phyloP scores from a whole-genome alignment of 306 rosid genomes.

The Fragaria iinumae region DNA sequence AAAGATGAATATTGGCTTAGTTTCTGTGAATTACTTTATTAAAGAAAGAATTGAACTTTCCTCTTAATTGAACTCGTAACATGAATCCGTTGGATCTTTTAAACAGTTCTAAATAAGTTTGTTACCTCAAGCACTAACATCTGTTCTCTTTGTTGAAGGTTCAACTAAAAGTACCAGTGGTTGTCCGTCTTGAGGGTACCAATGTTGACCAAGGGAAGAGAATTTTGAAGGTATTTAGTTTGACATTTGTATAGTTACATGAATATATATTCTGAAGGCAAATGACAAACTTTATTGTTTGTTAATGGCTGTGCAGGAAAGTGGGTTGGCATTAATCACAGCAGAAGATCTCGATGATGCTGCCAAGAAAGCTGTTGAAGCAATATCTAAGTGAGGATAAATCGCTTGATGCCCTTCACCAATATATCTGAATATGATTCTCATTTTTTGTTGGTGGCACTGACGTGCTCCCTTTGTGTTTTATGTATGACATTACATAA shows the following conservation, averaged over 20 bases:
- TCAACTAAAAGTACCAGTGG: constrained; percentile 81
- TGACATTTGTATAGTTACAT: not conserved
- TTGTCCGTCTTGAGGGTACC: constrained; percentile 99
- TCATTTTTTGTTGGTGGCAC: constrained; percentile 21
- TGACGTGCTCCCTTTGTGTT: constrained; percentile 14
- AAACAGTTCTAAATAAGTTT: not conserved
- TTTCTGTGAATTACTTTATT: not conserved
- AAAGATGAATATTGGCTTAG: not conserved
- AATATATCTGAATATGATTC: constrained; percentile 27
- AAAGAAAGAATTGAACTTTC: not conserved
- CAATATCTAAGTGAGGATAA: constrained; percentile 54
- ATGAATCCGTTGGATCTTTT: not conserved
- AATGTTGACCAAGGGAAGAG: constrained; percentile 93
- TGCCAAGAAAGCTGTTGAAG: constrained; percentile 89
- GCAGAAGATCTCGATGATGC: constrained; percentile 99
- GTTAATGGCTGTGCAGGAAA: constrained; percentile 65
- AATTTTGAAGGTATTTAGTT: constrained; percentile 58
- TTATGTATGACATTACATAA: constrained; percentile 15
- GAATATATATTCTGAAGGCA: constrained; percentile 17
- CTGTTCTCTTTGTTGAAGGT: constrained; percentile 50
- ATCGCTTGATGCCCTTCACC: constrained; percentile 20
- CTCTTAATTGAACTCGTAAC: not conserved
- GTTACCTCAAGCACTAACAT: constrained; percentile 19
- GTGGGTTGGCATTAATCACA: constrained; percentile 81
- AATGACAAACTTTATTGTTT: constrained; percentile 14